Percentiles rank a stretch among this genome's conserved stretches.
These are phyloP conservation scores for Fraxinus anomala DNA, from an alignment of 257 asterid species.

Conservation along the genomic window DNA sequence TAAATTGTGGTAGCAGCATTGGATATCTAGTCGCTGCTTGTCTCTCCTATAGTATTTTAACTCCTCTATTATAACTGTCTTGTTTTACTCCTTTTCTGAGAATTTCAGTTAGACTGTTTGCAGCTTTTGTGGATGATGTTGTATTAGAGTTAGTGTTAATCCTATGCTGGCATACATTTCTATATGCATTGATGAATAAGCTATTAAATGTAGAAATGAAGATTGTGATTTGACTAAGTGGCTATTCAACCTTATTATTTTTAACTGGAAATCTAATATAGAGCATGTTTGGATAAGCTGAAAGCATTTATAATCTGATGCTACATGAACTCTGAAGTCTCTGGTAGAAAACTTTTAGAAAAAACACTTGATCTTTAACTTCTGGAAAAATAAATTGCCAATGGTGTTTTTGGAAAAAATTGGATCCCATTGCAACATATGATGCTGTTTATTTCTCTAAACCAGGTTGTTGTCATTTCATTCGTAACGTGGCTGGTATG, in stretches of 20 bases:
- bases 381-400: background rate
- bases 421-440: conserved; percentile 13
- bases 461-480: conserved; percentile 81
- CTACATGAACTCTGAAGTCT: conserved; percentile 5
- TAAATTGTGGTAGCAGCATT: background rate
- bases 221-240: conserved; percentile 1
- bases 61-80: background rate
- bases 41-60: background rate
- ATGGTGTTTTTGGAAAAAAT: conserved; percentile 3
- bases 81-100: conserved; percentile 7
- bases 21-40: conserved; percentile 3
- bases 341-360: background rate
- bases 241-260: background rate
- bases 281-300: conserved; percentile 13
- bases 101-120: background rate
- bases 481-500: conserved; percentile 82
- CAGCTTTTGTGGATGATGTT: background rate
- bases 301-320: background rate
- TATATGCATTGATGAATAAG: background rate
- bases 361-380: conserved; percentile 2
- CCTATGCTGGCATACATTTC: background rate
- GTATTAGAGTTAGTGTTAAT: background rate
- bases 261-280: background rate
- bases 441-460: conserved; percentile 16
- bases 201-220: background rate